These are phyloP conservation scores for Penicillium coffeae DNA, from an alignment of 495 filamentous ascomycete genomes.

Conservation along the genomic window DNA sequence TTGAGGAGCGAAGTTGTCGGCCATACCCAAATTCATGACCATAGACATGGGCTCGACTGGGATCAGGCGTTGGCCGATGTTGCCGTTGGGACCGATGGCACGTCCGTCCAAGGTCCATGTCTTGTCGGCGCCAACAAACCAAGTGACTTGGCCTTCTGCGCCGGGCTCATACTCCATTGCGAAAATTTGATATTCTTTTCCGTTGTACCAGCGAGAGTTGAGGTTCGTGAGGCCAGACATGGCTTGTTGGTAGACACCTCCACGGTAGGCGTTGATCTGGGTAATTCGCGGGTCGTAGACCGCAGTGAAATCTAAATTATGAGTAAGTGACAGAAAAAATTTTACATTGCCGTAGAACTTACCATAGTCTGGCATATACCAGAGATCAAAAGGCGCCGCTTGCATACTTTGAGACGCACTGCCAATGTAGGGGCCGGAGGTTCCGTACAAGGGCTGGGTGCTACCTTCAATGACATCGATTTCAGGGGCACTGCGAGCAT, in stretches of 20 bases:
- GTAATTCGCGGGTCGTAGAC: constrained; percentile 59
- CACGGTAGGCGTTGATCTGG: constrained; percentile 60
- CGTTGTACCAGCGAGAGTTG: constrained; percentile 76
- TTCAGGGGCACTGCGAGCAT: constrained; percentile 67
- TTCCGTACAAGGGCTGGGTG: constrained; percentile 50
- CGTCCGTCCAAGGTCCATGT: constrained; percentile 65
- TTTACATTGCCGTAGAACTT: constrained; percentile 7
- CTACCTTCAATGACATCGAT: constrained; percentile 74
- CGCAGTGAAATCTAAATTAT: constrained; percentile 50
- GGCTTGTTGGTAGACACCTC: constrained; percentile 70
- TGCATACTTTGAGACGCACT: constrained; percentile 70
- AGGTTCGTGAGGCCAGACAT: constrained; percentile 67
- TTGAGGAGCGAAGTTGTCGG: constrained; percentile 59
- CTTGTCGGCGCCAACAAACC: constrained; percentile 63
- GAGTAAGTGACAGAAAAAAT: not conserved
- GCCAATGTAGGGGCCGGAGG: constrained; percentile 46
- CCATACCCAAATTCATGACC: constrained; percentile 73
- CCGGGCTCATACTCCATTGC: constrained; percentile 72
- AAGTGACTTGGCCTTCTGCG: constrained; percentile 54
- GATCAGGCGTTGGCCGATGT: constrained; percentile 65
- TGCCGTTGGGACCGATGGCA: constrained; percentile 67
- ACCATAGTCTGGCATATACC: constrained; percentile 71
- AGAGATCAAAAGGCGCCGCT: constrained; percentile 71
- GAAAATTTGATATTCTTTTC: constrained; percentile 66
- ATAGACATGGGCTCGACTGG: constrained; percentile 68